Evolutionary conservation across 768 basidiomycete genomes (phyloP).

Genomic region (Mycena belliarum): DNA sequence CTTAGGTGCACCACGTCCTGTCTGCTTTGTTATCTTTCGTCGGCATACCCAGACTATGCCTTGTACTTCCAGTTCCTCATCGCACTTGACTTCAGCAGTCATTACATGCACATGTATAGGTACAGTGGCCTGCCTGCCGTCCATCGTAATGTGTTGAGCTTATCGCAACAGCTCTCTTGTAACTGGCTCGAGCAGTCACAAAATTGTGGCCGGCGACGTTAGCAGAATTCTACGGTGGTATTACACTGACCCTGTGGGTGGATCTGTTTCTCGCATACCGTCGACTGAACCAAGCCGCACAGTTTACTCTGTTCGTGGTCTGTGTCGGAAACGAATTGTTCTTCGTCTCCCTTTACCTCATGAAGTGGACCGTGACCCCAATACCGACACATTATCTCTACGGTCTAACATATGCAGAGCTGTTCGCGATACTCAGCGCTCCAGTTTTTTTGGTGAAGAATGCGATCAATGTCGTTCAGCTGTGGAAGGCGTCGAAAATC

Average conservation of each 20-base stretch:
- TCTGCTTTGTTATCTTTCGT: slow-evolving; percentile 89
- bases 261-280: not conserved
- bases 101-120: slow-evolving; percentile 99
- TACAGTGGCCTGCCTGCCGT: slow-evolving; percentile 31
- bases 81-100: slow-evolving; percentile 94
- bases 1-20: slow-evolving; percentile 93
- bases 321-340: slow-evolving; percentile 96
- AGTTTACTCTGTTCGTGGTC: slow-evolving; percentile 88
- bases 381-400: slow-evolving; percentile 34
- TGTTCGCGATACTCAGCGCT: slow-evolving; percentile 60
- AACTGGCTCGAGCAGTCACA: slow-evolving; percentile 92
- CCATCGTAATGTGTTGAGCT: slow-evolving; percentile 6
- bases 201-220: slow-evolving; percentile 88
- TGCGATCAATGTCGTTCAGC: slow-evolving; percentile 91
- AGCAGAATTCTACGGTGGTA: slow-evolving; percentile 90
- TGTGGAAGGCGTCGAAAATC: slow-evolving; percentile 97
- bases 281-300: slow-evolving; percentile 3
- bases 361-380: slow-evolving; percentile 78
- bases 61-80: slow-evolving; percentile 93
- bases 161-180: slow-evolving; percentile 74
- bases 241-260: slow-evolving; percentile 87
- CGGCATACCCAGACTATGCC: slow-evolving; percentile 84
- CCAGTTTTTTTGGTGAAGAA: slow-evolving; percentile 84
- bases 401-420: slow-evolving; percentile 73
- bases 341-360: slow-evolving; percentile 92